Percentiles rank a stretch among this genome's conserved stretches.
Conservation (phyloP, 345 rosid genomes). For the Corchorus capsularis region DNA sequence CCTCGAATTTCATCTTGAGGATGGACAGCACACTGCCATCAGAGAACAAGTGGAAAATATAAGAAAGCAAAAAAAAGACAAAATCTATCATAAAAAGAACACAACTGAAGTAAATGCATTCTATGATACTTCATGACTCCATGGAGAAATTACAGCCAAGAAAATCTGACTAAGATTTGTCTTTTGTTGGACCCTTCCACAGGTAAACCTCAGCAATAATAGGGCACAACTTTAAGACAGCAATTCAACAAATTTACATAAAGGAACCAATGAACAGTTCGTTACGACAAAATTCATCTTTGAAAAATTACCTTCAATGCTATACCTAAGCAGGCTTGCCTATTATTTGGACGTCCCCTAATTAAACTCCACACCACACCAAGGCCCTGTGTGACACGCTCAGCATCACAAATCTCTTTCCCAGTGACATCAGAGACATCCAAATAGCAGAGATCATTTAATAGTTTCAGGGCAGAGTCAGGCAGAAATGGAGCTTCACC, state of each 20-base stretch:
- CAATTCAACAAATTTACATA: not conserved
- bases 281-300: not conserved
- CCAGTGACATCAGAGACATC: constrained; percentile 61
- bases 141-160: not conserved
- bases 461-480: constrained; percentile 66
- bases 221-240: not conserved
- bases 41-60: constrained; percentile 32
- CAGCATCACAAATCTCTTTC: constrained; percentile 66
- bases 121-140: constrained; percentile 3
- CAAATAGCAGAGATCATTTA: constrained; percentile 76
- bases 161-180: not conserved
- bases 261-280: not conserved
- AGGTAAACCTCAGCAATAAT: not conserved
- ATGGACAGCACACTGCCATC: constrained; percentile 88
- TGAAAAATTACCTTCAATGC: constrained; percentile 69
- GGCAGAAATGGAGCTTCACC: constrained; percentile 92
- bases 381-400: constrained; percentile 96
- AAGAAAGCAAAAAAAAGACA: constrained; percentile 14
- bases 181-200: not conserved
- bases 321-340: constrained; percentile 80
- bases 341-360: constrained; percentile 82
- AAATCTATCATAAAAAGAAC: not conserved
- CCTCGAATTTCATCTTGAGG: constrained; percentile 89
- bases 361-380: constrained; percentile 98
- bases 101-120: constrained; percentile 4